These are phyloP conservation scores for Botrytis fabae DNA, from an alignment of 2,329 filamentous ascomycete species.

Conservation along the genomic window DNA sequence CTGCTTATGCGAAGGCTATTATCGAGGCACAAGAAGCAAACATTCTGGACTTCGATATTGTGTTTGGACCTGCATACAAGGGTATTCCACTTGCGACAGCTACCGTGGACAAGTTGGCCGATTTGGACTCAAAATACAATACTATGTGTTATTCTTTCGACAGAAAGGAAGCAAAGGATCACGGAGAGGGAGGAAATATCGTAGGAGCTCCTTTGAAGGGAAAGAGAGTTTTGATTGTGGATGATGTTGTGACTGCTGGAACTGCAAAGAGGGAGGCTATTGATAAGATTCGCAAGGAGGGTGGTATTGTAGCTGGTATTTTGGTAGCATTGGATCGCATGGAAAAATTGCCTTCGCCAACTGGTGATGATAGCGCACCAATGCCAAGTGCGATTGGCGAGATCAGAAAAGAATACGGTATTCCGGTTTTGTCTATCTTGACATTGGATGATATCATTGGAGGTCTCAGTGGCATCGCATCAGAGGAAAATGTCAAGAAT, in stretches of 20 bases:
- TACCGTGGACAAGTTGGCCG: slow-evolving; percentile 72
- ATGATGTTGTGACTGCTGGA: slow-evolving; percentile 95
- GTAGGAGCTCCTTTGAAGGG: slow-evolving; percentile 84
- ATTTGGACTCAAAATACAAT: slow-evolving; percentile 68
- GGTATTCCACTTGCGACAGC: slow-evolving; percentile 87
- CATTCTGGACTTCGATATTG: slow-evolving; percentile 68
- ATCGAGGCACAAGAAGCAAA: slow-evolving; percentile 45
- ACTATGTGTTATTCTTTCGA: slow-evolving; percentile 85
- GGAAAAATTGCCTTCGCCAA: slow-evolving; percentile 72
- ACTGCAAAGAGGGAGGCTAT: slow-evolving; percentile 94
- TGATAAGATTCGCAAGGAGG: slow-evolving; percentile 81
- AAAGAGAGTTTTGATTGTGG: slow-evolving; percentile 84
- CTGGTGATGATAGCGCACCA: slow-evolving; percentile 55
- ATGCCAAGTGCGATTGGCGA: slow-evolving; percentile 82
- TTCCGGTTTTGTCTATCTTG: slow-evolving; percentile 81
- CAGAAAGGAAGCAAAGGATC: slow-evolving; percentile 93
- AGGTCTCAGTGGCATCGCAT: slow-evolving; percentile 62
- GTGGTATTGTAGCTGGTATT: slow-evolving; percentile 81
- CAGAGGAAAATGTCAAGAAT: slow-evolving; percentile 61
- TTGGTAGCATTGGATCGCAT: slow-evolving; percentile 85
- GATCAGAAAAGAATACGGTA: slow-evolving; percentile 77
- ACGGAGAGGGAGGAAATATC: slow-evolving; percentile 91
- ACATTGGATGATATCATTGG: slow-evolving; percentile 81
- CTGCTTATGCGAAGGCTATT: slow-evolving; percentile 75
- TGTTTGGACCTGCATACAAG: slow-evolving; percentile 96